These are phyloP conservation scores for Crassisporium funariophilum DNA, from an alignment of 768 basidiomycete genomes.

Conservation along the genomic window DNA sequence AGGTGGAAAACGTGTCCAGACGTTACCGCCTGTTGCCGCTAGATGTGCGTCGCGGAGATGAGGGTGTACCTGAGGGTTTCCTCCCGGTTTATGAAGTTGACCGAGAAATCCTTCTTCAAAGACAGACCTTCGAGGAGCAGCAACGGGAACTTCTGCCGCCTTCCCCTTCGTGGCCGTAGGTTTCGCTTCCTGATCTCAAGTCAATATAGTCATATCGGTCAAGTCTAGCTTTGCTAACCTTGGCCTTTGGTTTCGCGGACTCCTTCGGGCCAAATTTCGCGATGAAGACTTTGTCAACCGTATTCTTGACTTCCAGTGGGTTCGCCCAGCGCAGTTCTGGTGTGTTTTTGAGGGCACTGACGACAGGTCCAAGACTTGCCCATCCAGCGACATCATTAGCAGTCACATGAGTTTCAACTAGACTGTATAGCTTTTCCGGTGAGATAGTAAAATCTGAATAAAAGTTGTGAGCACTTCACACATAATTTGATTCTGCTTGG, in stretches of 20 bases:
- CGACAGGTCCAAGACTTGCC: slow-evolving; percentile 68
- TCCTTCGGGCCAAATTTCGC: slow-evolving; percentile 76
- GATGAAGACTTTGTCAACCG: slow-evolving; percentile 69
- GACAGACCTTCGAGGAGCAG: slow-evolving; percentile 57
- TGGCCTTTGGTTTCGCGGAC: slow-evolving; percentile 62
- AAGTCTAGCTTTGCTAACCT: slow-evolving; percentile 46
- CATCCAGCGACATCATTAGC: slow-evolving; percentile 66
- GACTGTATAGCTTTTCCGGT: slow-evolving; percentile 56
- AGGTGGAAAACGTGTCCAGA: slow-evolving; percentile 96
- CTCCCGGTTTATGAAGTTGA: slow-evolving; percentile 89
- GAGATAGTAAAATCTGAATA: slow-evolving; percentile 77
- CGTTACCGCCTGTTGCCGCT: slow-evolving; percentile 74
- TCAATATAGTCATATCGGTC: not conserved
- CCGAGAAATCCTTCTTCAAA: slow-evolving; percentile 97
- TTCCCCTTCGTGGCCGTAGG: slow-evolving; percentile 28
- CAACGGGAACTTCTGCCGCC: slow-evolving; percentile 34
- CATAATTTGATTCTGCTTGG: not conserved
- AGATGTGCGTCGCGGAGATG: slow-evolving; percentile 82
- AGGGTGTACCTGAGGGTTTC: slow-evolving; percentile 83
- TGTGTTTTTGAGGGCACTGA: slow-evolving; percentile 62
- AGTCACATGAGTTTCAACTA: slow-evolving; percentile 59
- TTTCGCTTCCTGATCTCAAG: slow-evolving; percentile 49
- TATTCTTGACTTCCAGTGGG: slow-evolving; percentile 81
- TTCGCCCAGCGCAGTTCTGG: slow-evolving; percentile 79
- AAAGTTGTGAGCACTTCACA: slow-evolving; percentile 3